Evolutionary conservation across 768 basidiomycete species (phyloP).

Genomic region (Gyrodon lividus): DNA sequence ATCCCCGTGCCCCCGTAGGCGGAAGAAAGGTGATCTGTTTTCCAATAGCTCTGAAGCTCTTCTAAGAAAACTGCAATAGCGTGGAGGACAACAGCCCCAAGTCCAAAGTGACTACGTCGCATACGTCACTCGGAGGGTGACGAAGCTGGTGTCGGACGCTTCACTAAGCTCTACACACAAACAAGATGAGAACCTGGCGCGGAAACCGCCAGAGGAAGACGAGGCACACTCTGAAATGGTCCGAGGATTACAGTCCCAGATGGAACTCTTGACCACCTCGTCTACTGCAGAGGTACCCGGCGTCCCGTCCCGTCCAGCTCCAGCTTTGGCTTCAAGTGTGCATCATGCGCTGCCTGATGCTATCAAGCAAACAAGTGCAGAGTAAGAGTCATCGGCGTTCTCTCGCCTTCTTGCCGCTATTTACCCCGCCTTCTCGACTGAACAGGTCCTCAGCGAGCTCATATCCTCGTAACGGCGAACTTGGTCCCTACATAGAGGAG

Average conservation of each 20-base stretch:
- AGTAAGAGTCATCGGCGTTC: background rate
- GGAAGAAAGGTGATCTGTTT: background rate
- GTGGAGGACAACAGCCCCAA: background rate
- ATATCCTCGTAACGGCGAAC: background rate
- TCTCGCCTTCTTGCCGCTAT: background rate
- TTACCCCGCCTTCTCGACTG: background rate
- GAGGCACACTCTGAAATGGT: too few relatives aligned
- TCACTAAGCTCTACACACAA: background rate
- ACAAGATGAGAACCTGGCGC: background rate
- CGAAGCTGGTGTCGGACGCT: background rate
- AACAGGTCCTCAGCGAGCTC: background rate
- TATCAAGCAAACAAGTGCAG: background rate
- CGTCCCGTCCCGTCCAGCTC: background rate
- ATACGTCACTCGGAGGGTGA: background rate
- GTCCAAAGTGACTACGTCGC: background rate
- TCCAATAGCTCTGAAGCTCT: background rate
- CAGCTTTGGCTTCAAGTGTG: background rate
- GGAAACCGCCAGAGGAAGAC: background rate
- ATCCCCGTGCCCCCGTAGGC: background rate
- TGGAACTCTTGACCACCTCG: too few relatives aligned
- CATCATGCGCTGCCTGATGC: background rate
- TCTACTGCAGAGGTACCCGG: too few relatives aligned
- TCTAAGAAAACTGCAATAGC: background rate
- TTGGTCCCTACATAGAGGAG: background rate
- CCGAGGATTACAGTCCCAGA: too few relatives aligned